Percentiles rank a stretch among this genome's conserved stretches.
These are phyloP conservation scores for Coemansia guatemalensis DNA, from an alignment of 192 early-diverging fungal genomes.

Conservation along the genomic window DNA sequence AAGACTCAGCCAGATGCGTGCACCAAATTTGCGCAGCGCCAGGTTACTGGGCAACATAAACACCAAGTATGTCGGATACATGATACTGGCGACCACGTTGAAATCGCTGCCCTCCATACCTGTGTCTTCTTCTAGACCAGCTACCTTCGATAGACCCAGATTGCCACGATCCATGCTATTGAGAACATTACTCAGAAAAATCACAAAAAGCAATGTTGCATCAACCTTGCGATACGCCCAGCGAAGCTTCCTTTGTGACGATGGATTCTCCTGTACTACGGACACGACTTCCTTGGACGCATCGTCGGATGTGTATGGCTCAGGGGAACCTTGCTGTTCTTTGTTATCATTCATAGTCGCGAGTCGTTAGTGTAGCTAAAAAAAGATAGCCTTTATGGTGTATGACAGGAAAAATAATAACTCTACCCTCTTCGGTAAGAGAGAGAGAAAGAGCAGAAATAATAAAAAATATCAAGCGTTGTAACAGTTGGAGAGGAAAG, in stretches of 20 bases:
- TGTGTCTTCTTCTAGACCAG: conserved; percentile 29
- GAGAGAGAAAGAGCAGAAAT: neutral
- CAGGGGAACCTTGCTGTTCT: neutral
- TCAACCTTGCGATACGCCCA: conserved; percentile 49
- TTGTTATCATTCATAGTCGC: neutral
- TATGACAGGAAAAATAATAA: neutral
- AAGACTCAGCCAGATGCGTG: conserved; percentile 44
- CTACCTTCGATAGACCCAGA: conserved; percentile 42
- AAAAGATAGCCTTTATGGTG: neutral
- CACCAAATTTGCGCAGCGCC: conserved; percentile 44
- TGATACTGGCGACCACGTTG: conserved; percentile 42
- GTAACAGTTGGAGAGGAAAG: neutral
- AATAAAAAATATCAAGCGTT: neutral
- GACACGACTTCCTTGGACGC: conserved; percentile 7
- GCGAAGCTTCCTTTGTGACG: conserved; percentile 19
- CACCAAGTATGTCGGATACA: conserved; percentile 47
- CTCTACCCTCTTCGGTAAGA: neutral
- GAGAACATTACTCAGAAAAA: conserved; percentile 47
- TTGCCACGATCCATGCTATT: conserved; percentile 50
- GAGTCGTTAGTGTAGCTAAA: neutral
- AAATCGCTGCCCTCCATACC: conserved; percentile 39
- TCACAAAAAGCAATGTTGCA: conserved; percentile 30
- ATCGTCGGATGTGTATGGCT: conserved; percentile 7
- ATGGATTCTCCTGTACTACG: conserved; percentile 4
- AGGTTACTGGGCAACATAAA: conserved; percentile 50